A percentile compares a stretch with the other conserved stretches of the same genome.
These are phyloP conservation scores for Xerocomus spinulosus DNA, from an alignment of 768 basidiomycete species.

Conservation along the genomic window DNA sequence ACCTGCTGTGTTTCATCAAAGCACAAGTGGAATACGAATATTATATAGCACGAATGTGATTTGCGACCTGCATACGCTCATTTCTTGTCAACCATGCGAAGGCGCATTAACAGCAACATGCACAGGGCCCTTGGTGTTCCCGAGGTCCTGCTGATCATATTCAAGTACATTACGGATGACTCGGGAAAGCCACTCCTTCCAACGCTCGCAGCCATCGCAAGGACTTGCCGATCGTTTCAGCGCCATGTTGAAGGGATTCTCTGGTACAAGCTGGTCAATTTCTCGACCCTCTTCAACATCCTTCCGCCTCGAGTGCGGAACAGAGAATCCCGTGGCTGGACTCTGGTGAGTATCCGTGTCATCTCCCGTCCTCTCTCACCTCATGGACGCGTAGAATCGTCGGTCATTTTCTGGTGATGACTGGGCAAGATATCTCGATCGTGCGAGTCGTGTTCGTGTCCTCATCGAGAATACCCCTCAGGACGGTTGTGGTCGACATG, in stretches of 20 bases:
- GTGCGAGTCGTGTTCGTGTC: slow-evolving; percentile 15
- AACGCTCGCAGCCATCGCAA: slow-evolving; percentile 24
- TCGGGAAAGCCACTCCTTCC: slow-evolving; percentile 11
- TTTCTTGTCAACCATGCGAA: neutral
- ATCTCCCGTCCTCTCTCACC: neutral
- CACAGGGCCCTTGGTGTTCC: slow-evolving; percentile 17
- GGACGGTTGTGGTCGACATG: neutral
- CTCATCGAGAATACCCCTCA: slow-evolving; percentile 3
- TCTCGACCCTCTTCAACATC: slow-evolving; percentile 11
- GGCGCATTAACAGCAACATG: slow-evolving; percentile 11
- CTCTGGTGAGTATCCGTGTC: slow-evolving; percentile 11
- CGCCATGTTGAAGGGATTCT: slow-evolving; percentile 18
- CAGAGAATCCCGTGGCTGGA: slow-evolving; percentile 13
- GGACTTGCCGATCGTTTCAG: slow-evolving; percentile 23
- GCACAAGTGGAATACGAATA: too few relatives aligned
- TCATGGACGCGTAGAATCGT: slow-evolving; percentile 11
- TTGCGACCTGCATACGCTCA: neutral
- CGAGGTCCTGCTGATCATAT: slow-evolving; percentile 22
- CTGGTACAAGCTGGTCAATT: slow-evolving; percentile 14
- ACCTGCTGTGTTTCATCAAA: too few relatives aligned
- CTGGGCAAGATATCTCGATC: slow-evolving; percentile 18
- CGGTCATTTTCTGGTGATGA: slow-evolving; percentile 14
- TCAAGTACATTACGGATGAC: slow-evolving; percentile 15
- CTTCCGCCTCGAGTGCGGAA: slow-evolving; percentile 16
- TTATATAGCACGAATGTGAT: too few relatives aligned